Evolutionary conservation across 2,329 filamentous ascomycete genomes (phyloP).

Genomic region (Talaromyces pinophilus): DNA sequence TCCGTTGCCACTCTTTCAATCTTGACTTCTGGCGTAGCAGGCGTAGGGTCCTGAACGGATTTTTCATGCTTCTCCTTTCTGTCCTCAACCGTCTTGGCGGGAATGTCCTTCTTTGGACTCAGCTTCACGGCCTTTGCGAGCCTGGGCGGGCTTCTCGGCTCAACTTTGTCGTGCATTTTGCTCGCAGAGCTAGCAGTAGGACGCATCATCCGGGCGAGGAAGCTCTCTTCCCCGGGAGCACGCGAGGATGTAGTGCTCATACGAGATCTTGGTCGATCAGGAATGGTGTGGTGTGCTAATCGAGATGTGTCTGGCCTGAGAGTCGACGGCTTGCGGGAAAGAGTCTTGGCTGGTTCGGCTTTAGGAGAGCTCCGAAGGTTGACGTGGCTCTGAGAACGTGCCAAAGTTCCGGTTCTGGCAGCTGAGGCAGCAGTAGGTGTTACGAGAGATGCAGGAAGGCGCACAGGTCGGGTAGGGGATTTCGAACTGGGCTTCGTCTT

Average conservation of each 20-base stretch:
- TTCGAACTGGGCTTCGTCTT: constrained; percentile 34
- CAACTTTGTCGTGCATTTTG: constrained; percentile 51
- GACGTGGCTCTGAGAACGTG: constrained; percentile 32
- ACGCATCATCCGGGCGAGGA: constrained; percentile 55
- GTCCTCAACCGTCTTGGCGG: not conserved
- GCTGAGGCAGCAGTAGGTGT: constrained; percentile 45
- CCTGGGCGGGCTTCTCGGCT: constrained; percentile 44
- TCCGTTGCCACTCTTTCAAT: not conserved
- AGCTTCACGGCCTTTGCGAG: constrained; percentile 25
- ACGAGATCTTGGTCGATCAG: constrained; percentile 45
- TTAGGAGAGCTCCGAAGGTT: constrained; percentile 22
- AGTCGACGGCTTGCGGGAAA: constrained; percentile 42
- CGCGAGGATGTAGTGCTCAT: constrained; percentile 41
- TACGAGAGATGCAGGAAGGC: constrained; percentile 43
- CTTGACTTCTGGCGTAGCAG: constrained; percentile 4
- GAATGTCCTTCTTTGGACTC: constrained; percentile 18
- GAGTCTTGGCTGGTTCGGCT: constrained; percentile 27
- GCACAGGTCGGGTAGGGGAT: constrained; percentile 45
- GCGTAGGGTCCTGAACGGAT: not conserved
- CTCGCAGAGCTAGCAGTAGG: constrained; percentile 54
- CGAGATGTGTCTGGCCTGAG: constrained; percentile 33
- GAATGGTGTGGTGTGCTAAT: constrained; percentile 34
- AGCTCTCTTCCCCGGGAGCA: constrained; percentile 46
- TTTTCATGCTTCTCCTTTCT: not conserved
- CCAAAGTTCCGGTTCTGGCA: constrained; percentile 35